phyloP scores from a whole-genome alignment of 805 yeast genomes.

The Starmera dryadoides region DNA sequence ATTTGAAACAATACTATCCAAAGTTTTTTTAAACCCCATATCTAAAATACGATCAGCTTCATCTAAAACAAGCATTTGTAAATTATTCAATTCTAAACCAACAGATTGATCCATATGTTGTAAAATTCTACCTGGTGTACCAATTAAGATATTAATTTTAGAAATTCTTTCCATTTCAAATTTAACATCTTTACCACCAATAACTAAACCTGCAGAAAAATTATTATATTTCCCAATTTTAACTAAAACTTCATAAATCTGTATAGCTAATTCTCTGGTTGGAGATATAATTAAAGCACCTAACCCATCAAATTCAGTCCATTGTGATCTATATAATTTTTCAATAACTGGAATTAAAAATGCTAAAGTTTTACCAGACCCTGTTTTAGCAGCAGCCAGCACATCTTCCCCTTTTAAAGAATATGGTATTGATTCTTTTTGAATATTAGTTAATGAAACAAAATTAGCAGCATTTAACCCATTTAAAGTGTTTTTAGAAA shows the following conservation, averaged over 20 bases:
- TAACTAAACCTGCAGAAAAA: constrained; percentile 55
- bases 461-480: constrained; percentile 81
- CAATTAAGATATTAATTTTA: constrained; percentile 73
- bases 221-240: constrained; percentile 55
- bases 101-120: constrained; percentile 66
- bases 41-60: constrained; percentile 92
- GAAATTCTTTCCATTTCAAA: constrained; percentile 67
- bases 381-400: constrained; percentile 94
- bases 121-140: constrained; percentile 85
- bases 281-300: constrained; percentile 73
- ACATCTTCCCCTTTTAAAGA: constrained; percentile 83
- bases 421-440: constrained; percentile 66
- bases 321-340: constrained; percentile 40
- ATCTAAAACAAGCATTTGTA: constrained; percentile 75
- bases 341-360: constrained; percentile 81
- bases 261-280: constrained; percentile 64
- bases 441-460: constrained; percentile 79
- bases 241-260: constrained; percentile 62
- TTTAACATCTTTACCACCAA: constrained; percentile 55
- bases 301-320: constrained; percentile 29
- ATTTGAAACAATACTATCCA: constrained; percentile 56
- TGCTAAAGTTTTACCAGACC: constrained; percentile 92
- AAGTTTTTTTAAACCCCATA: constrained; percentile 64
- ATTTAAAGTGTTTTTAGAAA: constrained; percentile 51
- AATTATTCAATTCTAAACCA: constrained; percentile 52